Conservation (phyloP, 345 rosid species). For the Firmiana major region DNA sequence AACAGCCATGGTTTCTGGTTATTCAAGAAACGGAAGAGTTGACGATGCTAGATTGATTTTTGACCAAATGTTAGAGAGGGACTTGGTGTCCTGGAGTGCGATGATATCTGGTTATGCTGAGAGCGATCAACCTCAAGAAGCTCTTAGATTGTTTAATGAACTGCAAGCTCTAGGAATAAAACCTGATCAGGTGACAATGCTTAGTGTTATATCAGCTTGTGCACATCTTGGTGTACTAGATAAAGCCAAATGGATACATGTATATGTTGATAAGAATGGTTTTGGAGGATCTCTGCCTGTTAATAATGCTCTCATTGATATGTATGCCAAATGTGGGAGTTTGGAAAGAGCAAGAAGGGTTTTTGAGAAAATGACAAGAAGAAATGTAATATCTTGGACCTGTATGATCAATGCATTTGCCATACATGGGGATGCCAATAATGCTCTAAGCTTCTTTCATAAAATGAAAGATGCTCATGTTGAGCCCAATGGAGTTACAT, state of each 20-base stretch:
- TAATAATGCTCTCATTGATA: constrained; percentile 50
- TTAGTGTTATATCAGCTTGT: constrained; percentile 54
- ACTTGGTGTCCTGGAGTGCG: constrained; percentile 66
- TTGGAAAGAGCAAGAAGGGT: constrained; percentile 43
- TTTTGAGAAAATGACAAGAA: constrained; percentile 40
- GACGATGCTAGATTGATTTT: constrained; percentile 7
- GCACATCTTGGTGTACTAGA: constrained; percentile 42
- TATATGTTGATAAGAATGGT: constrained; percentile 27
- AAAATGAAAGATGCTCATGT: constrained; percentile 42
- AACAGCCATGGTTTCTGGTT: constrained; percentile 52
- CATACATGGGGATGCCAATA: constrained; percentile 45
- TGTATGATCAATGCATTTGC: constrained; percentile 56
- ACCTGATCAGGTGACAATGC: constrained; percentile 49
- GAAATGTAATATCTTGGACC: constrained; percentile 56
- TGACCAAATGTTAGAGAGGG: constrained; percentile 39
- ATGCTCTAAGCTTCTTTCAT: constrained; percentile 34
- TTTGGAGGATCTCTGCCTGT: constrained; percentile 33
- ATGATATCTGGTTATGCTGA: constrained; percentile 78
- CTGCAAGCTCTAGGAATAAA: constrained; percentile 30
- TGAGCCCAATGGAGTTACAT: constrained; percentile 42
- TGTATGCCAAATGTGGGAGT: constrained; percentile 68
- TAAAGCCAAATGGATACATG: constrained; percentile 45
- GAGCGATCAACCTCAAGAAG: constrained; percentile 55
- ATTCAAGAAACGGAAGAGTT: constrained; percentile 26
- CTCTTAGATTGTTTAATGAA: constrained; percentile 42